These are phyloP conservation scores for Sporothrix schenckii DNA, from an alignment of 2,329 filamentous ascomycete species.

Conservation along the genomic window DNA sequence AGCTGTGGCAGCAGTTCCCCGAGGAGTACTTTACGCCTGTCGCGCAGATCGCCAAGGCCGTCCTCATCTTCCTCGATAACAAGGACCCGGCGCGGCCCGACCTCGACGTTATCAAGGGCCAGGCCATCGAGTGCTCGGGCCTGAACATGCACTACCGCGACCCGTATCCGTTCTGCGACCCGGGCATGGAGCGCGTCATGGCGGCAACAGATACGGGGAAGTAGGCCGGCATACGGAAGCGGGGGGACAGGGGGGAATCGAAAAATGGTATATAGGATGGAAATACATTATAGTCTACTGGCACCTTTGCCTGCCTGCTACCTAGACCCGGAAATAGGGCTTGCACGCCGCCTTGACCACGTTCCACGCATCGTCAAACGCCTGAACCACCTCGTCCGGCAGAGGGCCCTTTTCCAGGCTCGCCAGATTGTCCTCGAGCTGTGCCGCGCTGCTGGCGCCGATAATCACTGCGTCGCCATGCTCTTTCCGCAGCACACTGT, in stretches of 20 bases:
- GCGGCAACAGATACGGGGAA: conserved; percentile 33
- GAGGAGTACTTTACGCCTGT: conserved; percentile 40
- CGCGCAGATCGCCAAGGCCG: conserved; percentile 27
- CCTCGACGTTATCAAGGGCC: conserved; percentile 19
- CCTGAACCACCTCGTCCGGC: conserved; percentile 43
- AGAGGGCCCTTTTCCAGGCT: conserved; percentile 48
- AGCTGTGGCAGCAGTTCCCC: conserved; percentile 42
- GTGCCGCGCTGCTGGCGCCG: conserved; percentile 43
- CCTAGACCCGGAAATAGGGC: conserved; percentile 33
- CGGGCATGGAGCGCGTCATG: conserved; percentile 29
- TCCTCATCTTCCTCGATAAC: conserved; percentile 28
- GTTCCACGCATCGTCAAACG: conserved; percentile 74
- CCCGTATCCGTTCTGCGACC: conserved; percentile 26
- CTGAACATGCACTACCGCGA: conserved; percentile 26
- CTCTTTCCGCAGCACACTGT: conserved; percentile 42
- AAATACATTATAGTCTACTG: not conserved
- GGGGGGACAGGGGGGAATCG: not conserved
- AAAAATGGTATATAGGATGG: not conserved
- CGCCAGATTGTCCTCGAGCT: conserved; percentile 45
- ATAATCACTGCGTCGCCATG: conserved; percentile 46
- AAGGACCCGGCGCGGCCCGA: conserved; percentile 20
- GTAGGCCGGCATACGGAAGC: not conserved
- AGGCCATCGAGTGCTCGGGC: conserved; percentile 31
- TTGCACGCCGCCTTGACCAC: conserved; percentile 55
- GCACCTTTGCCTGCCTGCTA: not conserved